Evolutionary conservation across 805 yeast genomes (phyloP), one percentile per base, ranked within the genome.

Genomic region (Cyberlindnera maclurae): DNA sequence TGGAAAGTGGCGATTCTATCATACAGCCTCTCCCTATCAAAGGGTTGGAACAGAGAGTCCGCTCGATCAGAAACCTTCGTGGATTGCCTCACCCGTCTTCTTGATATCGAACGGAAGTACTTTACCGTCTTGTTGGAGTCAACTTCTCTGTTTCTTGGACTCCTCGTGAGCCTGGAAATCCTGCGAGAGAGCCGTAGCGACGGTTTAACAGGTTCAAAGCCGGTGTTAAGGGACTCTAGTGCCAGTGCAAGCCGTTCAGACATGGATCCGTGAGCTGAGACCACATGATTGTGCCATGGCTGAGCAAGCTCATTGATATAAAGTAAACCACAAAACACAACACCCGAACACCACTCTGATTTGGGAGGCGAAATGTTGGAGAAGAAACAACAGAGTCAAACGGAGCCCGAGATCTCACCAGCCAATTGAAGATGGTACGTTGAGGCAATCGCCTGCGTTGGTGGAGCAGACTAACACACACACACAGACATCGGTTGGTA

Each of bases 401-500:
- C n/a, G n/a, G n/a, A n/a, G n/a, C n/a, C n/a, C 24, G 24, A 20
- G 24, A 20, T 20, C 8, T 8, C 5, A 20, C 24, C 24, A 20
- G 8, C 24, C 24, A 8, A 20, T 20, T 20, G 24, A 8, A 20
- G 24, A 20, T 20, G 24, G 24, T 20, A 20, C 24, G 24, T 20
- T 20, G 24, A 20, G n/a, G 8, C 24, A 20, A 20, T 20, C 8
- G 24, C 24, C 24, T 8, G 24, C 8, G 8, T 20, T 5, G 8
- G 8, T 20, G 24, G 8, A 20, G 24, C 8, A 8, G 24, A 20
- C 24, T 20, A 20, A 20, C 22, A 33, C 18, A 33, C 26, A 20
- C 22, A 33, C 18, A 33, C 26, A 52, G 90, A 83, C 97, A 29
- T 93, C 98, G 34, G 89, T 93, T 53, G 99, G 99, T 53, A 93